Conservation (phyloP, 768 basidiomycete genomes). For the Auricularia auricula-judae region DNA sequence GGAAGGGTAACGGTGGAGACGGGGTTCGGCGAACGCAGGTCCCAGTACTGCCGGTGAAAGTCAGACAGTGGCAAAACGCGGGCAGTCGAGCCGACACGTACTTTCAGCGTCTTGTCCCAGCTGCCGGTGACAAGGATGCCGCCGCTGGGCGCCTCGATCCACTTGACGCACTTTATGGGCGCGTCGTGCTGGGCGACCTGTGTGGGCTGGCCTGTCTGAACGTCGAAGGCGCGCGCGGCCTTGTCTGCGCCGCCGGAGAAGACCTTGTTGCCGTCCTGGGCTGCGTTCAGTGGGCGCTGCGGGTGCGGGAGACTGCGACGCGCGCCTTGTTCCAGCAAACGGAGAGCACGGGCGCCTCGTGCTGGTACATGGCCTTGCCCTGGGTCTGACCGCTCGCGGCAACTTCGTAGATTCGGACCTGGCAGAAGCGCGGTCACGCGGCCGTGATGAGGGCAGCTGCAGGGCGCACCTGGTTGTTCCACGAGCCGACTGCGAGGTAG, state of each 20-base stretch:
- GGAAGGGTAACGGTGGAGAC: constrained; percentile 74
- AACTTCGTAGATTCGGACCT: constrained; percentile 93
- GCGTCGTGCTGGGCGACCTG: constrained; percentile 90
- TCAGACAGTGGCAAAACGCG: background rate
- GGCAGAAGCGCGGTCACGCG: background rate
- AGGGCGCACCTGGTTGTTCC: constrained; percentile 80
- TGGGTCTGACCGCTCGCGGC: constrained; percentile 59
- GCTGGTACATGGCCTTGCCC: constrained; percentile 82
- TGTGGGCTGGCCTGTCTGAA: constrained; percentile 64
- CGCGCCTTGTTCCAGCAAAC: constrained; percentile 86
- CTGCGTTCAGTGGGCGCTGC: constrained; percentile 3
- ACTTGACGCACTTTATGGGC: constrained; percentile 72
- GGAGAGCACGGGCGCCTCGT: constrained; percentile 82
- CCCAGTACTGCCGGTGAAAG: constrained; percentile 67
- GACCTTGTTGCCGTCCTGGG: constrained; percentile 79
- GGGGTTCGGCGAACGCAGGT: constrained; percentile 64
- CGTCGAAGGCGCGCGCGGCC: constrained; percentile 86
- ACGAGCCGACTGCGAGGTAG: constrained; percentile 84
- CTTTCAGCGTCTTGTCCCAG: constrained; percentile 97
- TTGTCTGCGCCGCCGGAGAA: constrained; percentile 94
- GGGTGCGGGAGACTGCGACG: constrained; percentile 1
- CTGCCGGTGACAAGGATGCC: constrained; percentile 85
- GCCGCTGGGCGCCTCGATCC: constrained; percentile 58
- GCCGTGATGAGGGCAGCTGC: background rate
- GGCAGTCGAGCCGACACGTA: constrained; percentile 21